Conservation (phyloP, 2,329 filamentous ascomycete genomes). For the Trichoderma endophyticum region DNA sequence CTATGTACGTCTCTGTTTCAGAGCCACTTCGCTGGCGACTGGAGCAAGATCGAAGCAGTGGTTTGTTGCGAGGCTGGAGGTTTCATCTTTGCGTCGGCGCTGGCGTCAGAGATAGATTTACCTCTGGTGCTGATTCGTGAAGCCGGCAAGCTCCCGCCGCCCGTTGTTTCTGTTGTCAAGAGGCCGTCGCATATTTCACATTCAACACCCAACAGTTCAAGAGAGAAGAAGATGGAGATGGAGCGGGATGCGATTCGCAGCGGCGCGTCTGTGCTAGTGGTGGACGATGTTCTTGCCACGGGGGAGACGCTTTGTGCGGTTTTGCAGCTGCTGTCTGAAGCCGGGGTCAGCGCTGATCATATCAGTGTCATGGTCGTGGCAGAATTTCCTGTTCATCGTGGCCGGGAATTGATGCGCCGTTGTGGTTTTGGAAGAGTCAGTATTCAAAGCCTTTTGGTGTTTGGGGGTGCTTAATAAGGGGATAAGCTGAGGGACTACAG, state of each 20-base stretch:
- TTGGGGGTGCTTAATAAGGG: constrained; percentile 24
- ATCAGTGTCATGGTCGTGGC: constrained; percentile 52
- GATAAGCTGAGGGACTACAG: too few relatives aligned
- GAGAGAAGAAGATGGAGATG: constrained; percentile 48
- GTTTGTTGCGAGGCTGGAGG: constrained; percentile 57
- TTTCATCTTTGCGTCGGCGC: constrained; percentile 51
- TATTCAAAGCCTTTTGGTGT: constrained; percentile 53
- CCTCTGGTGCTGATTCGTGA: constrained; percentile 52
- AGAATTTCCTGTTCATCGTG: constrained; percentile 56
- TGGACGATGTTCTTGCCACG: constrained; percentile 59
- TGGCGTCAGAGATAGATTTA: constrained; percentile 41
- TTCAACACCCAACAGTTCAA: constrained; percentile 23
- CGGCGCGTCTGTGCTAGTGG: constrained; percentile 47
- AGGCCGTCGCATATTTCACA: constrained; percentile 53
- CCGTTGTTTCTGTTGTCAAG: constrained; percentile 48
- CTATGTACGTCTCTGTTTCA: constrained; percentile 51
- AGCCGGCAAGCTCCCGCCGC: constrained; percentile 57
- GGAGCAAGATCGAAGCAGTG: constrained; percentile 45
- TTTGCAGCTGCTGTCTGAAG: constrained; percentile 45
- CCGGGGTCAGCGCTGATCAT: constrained; percentile 39
- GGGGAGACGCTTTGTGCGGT: constrained; percentile 54
- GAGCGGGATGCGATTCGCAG: constrained; percentile 38
- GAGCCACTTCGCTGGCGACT: constrained; percentile 44
- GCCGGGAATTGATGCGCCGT: constrained; percentile 43
- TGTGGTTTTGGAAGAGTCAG: constrained; percentile 48